Base-by-base conservation (phyloP, 331 rosid genomes). In the Malus hybrid region DNA sequence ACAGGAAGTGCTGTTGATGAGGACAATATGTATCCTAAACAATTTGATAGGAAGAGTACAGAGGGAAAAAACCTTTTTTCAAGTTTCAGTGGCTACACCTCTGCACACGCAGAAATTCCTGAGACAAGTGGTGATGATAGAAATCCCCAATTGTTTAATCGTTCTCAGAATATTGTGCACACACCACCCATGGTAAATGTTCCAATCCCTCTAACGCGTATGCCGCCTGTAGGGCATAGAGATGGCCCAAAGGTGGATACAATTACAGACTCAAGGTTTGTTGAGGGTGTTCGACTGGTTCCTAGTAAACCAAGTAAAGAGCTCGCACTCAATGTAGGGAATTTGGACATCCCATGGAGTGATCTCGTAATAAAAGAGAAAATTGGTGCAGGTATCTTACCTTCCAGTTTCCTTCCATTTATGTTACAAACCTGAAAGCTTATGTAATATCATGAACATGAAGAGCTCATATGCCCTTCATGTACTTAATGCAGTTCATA, bases 371-470 rank as follows among this genome's bases (percentile, higher is more conserved):
- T 94, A 70, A 94, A 87, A 85, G 99, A 94, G 78, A 86, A 83
- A 83, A 94, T 94, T 64, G 99, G 99, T 80, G 92, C 99, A 83
- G 99, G 99, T 94, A 86, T 70, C 4, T 50, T 59, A 50, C 39
- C 75, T 67, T 67, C 60, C n/a, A 24, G 6, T 76, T 56, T 69
- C 62, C 69, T 65, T 70, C 44, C 60, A 36, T 59, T 12, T 60
- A 55, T 63, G 1, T 31, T 72, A 67, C 54, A 5, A 62, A 67
- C 69, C 15, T 72, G 76, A 79, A 75, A 76, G 36, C 44, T 42
- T 80, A 54, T 71, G 24, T 66, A n/a, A 52, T 44, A 19, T 46
- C 18, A 59, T 13, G 10, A 14, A 27, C 50, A 66, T 10, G 64
- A 59, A 59, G 7, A 20, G 64, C 32, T 14, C 77, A 48, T 55